These are phyloP conservation scores for Raphanus sativus DNA, from an alignment of 345 rosid genomes.

Conservation along the genomic window DNA sequence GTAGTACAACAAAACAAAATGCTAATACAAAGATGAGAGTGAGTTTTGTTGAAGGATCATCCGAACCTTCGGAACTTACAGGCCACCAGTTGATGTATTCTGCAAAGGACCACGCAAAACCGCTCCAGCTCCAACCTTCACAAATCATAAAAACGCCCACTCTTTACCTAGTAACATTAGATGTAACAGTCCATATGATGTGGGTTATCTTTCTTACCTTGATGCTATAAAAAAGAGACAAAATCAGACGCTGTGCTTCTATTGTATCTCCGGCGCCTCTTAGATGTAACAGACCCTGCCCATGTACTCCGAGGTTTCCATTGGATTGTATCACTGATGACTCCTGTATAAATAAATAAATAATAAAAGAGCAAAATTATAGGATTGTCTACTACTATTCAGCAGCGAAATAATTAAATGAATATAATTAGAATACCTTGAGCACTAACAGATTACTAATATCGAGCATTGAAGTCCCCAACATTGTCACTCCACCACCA, in stretches of 20 bases:
- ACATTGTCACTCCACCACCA: constrained; percentile 79
- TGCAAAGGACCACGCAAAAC: constrained; percentile 72
- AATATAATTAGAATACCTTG: constrained; percentile 51
- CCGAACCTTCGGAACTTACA: constrained; percentile 61
- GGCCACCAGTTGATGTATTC: constrained; percentile 63
- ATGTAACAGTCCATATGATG: neutral
- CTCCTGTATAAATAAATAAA: constrained; percentile 16
- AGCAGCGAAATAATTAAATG: neutral
- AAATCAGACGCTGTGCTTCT: constrained; percentile 39
- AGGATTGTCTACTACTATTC: neutral
- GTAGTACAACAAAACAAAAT: constrained; percentile 8
- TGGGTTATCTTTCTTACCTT: constrained; percentile 20
- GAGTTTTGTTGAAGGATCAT: constrained; percentile 29
- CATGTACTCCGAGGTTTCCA: constrained; percentile 44
- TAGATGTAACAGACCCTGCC: constrained; percentile 38
- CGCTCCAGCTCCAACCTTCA: constrained; percentile 90
- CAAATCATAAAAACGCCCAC: neutral
- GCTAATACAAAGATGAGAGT: neutral
- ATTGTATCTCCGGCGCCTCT: constrained; percentile 40
- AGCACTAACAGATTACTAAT: constrained; percentile 90
- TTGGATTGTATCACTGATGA: constrained; percentile 40
- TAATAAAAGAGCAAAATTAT: neutral
- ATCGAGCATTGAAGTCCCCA: constrained; percentile 88
- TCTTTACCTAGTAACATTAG: neutral
- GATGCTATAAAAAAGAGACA: constrained; percentile 40